Conservation (phyloP, 257 asterid genomes). For the Petunia secreta region DNA sequence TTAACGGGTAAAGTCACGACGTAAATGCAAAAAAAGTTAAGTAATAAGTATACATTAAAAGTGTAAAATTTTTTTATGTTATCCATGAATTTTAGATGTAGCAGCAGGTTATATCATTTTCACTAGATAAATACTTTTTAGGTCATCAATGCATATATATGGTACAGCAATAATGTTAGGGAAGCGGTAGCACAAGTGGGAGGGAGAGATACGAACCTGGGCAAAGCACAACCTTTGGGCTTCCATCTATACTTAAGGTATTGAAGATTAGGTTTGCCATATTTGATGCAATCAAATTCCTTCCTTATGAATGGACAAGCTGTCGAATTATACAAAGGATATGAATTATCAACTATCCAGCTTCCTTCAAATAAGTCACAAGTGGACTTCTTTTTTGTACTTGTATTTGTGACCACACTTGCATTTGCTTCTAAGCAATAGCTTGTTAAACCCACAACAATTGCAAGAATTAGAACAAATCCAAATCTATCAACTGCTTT, state of each 20-base stretch:
- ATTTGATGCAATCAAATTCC: conserved; percentile 67
- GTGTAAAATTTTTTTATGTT: no score
- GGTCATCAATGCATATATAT: no score
- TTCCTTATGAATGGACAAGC: conserved; percentile 56
- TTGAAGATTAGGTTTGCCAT: conserved; percentile 50
- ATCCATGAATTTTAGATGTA: no score
- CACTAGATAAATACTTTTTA: no score
- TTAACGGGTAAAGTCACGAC: no score
- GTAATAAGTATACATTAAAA: no score
- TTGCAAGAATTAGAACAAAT: background rate
- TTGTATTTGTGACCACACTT: background rate
- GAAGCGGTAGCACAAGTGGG: background rate
- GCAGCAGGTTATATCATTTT: no score
- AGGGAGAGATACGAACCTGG: conserved; percentile 41
- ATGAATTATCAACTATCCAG: conserved; percentile 64
- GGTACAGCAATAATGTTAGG: no score
- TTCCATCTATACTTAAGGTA: conserved; percentile 75
- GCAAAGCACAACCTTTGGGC: conserved; percentile 55
- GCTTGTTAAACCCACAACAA: background rate
- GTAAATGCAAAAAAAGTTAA: no score
- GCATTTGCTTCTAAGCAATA: background rate
- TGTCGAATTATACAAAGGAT: conserved; percentile 61
- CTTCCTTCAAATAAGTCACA: conserved; percentile 61
- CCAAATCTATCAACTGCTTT: background rate
- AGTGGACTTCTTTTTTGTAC: conserved; percentile 18